phyloP scores from a whole-genome alignment of 805 yeast genomes.

The Starmera caribaea region DNA sequence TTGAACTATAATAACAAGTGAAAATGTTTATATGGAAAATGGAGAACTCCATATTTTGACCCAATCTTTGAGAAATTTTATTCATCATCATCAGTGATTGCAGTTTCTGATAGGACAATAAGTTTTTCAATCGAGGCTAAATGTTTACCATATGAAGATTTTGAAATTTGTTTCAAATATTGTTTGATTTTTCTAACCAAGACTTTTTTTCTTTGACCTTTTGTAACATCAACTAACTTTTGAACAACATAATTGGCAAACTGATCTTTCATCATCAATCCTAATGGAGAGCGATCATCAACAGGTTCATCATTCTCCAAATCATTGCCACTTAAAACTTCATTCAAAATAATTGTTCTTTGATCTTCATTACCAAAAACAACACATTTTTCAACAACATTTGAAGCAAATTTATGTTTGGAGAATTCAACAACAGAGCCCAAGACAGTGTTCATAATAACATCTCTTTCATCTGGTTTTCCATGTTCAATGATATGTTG shows the following conservation, averaged over 20 bases:
- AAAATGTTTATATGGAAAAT: background rate
- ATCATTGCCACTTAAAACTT: slow-evolving; percentile 48
- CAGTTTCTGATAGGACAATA: slow-evolving; percentile 17
- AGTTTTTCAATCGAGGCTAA: slow-evolving; percentile 69
- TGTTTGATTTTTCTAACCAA: slow-evolving; percentile 71
- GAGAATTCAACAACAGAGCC: slow-evolving; percentile 72
- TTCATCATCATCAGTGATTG: slow-evolving; percentile 15
- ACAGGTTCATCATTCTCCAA: slow-evolving; percentile 29
- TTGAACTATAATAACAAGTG: background rate
- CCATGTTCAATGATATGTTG: slow-evolving; percentile 91
- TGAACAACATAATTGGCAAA: slow-evolving; percentile 97
- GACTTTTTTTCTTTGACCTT: slow-evolving; percentile 55
- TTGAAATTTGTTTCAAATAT: slow-evolving; percentile 65
- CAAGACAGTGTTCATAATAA: slow-evolving; percentile 57
- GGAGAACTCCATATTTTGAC: background rate
- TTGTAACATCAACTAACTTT: slow-evolving; percentile 77
- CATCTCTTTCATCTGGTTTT: slow-evolving; percentile 45
- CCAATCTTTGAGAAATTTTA: background rate
- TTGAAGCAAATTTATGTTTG: slow-evolving; percentile 96
- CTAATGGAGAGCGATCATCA: slow-evolving; percentile 61
- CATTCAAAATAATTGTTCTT: slow-evolving; percentile 51
- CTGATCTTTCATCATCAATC: slow-evolving; percentile 95
- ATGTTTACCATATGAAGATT: slow-evolving; percentile 69
- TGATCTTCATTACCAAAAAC: slow-evolving; percentile 59
- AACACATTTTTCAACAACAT: slow-evolving; percentile 93